Evolutionary conservation across 495 filamentous ascomycete species (phyloP), one percentile per base, ranked within the genome.

Genomic region (Zalerion maritima): DNA sequence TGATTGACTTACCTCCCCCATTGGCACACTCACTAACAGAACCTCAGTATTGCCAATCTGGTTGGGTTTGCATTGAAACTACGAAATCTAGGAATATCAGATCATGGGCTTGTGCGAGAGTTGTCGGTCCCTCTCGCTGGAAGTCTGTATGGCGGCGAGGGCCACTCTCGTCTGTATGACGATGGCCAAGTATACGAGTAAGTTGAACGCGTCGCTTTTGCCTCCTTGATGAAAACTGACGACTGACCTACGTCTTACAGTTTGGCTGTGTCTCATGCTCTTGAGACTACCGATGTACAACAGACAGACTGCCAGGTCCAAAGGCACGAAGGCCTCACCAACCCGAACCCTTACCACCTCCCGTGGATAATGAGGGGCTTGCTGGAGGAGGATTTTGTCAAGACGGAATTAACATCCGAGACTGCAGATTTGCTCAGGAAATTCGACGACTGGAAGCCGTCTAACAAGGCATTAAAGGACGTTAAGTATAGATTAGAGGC

Each of bases 401-500:
- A 78, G 40, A 77, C 66, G 14, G 78, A 92, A 42, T 51, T 92
- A 11, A 60, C 67, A 26, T 56, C 63, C 2, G 89, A 97, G 55
- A 83, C 75, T 15, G 70, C 67, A 29, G 76, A 86, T 42, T 55
- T 97, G 23, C 58, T 97, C 8, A 62, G 63, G 41, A 77, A 92
- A 43, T 97, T 94, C 52, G 85, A 97, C 47, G 73, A 82, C 24
- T 97, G 89, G 89, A 83, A 78, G 46, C 89, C 89, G 5, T 62
- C 62, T 0, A 89, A 67, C 6, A 97, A 96, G 58, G 78, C 76
- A 18, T 55, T 97, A 31, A 93, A 83, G 52, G 89, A 97, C 60
- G 89, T 97, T 19, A 93, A 89, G 48, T 97, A 91, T 49, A 67
- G 89, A 40, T 57, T 97, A 22, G 89, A 97, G 62, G 86, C 79